Percentiles rank a stretch among this genome's conserved stretches.
These are phyloP conservation scores for Penicillium sp. DNA, from an alignment of 2,329 filamentous ascomycete genomes.

Conservation along the genomic window DNA sequence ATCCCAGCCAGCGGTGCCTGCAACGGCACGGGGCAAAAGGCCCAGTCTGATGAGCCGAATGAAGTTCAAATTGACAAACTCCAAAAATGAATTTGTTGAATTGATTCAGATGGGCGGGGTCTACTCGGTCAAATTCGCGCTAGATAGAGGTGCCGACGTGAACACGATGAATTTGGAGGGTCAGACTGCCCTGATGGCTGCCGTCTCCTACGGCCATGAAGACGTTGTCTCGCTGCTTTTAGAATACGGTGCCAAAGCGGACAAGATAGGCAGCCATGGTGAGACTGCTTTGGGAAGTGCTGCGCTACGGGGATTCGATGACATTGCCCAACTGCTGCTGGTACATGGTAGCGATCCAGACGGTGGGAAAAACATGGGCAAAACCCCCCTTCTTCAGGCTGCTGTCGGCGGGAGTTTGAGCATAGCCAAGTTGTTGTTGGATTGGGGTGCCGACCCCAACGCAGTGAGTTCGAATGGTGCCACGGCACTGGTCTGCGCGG, in stretches of 20 bases:
- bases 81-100: conserved; percentile 13
- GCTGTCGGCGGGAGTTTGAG: conserved; percentile 11
- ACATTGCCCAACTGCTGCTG: conserved; percentile 12
- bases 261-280: background rate
- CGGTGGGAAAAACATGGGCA: background rate
- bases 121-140: conserved; percentile 3
- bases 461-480: conserved; percentile 8
- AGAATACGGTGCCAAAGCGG: conserved; percentile 8
- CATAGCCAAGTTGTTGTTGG: conserved; percentile 11
- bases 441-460: conserved; percentile 14
- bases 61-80: conserved; percentile 10
- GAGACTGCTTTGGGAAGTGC: conserved; percentile 13
- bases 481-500: conserved; percentile 17
- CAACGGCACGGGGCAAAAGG: conserved; percentile 3
- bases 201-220: conserved; percentile 12
- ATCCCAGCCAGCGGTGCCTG: background rate
- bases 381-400: conserved; percentile 11
- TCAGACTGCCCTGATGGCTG: conserved; percentile 18
- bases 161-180: conserved; percentile 7
- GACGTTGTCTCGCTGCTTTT: conserved; percentile 11
- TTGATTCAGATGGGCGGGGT: conserved; percentile 6
- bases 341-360: conserved; percentile 7
- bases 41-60: conserved; percentile 12
- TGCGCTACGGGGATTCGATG: conserved; percentile 8
- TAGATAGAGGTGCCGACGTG: conserved; percentile 14